Percentiles rank a stretch among this genome's conserved stretches.
These are phyloP conservation scores for Picea sitchensis DNA, from an alignment of 75 land plant species.

Conservation along the genomic window DNA sequence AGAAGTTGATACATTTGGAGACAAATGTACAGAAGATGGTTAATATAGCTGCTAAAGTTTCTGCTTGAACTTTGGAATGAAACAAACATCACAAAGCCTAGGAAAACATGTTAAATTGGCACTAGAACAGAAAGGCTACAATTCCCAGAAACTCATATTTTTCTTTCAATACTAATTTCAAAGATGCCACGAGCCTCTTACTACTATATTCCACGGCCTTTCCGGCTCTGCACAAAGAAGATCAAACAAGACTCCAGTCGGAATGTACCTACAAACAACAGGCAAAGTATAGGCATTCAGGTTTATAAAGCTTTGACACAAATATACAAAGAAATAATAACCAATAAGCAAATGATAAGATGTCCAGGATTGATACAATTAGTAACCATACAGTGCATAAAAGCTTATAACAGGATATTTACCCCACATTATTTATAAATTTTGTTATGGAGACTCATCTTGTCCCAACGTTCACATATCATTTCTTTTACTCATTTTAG, in stretches of 20 bases:
- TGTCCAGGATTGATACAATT: neutral
- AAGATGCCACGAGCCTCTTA: conserved; percentile 21
- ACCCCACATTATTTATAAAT: neutral
- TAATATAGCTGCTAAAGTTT: conserved; percentile 10
- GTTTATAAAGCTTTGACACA: neutral
- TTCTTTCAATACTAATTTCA: neutral
- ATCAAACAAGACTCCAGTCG: conserved; percentile 96
- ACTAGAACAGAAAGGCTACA: neutral
- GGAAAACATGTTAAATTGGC: neutral
- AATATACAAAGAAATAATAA: neutral
- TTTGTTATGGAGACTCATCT: neutral
- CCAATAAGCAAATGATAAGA: neutral
- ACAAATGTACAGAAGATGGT: neutral
- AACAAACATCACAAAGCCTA: neutral
- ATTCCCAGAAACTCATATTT: conserved; percentile 6
- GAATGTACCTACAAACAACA: conserved; percentile 66
- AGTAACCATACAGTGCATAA: neutral
- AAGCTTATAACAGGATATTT: neutral
- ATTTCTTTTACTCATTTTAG: neutral
- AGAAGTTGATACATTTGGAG: neutral
- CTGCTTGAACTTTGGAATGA: conserved; percentile 1
- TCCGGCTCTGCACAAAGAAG: conserved; percentile 89
- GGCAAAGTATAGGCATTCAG: neutral
- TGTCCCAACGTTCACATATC: neutral
- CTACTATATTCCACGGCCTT: conserved; percentile 96